Conservation (phyloP, 1,284 basidiomycete genomes). For the Cryptococcus wingfieldii region DNA sequence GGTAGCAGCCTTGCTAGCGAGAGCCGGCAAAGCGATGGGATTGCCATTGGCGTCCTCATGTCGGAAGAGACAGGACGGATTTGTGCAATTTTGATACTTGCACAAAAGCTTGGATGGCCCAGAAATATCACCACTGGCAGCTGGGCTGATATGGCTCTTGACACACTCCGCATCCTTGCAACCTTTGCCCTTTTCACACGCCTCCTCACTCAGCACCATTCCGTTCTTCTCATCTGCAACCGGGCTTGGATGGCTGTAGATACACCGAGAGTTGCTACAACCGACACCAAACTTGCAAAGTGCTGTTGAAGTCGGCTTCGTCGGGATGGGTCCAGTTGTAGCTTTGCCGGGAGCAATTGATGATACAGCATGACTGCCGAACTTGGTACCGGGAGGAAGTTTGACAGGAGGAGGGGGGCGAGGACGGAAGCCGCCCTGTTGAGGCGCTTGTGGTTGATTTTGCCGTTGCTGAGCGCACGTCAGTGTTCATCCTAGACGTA, state of each 20-base stretch:
- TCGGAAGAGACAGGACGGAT: slow-evolving; percentile 47
- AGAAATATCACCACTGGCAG: slow-evolving; percentile 54
- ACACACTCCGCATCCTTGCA: slow-evolving; percentile 89
- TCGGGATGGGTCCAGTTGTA: slow-evolving; percentile 40
- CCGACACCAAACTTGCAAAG: slow-evolving; percentile 86
- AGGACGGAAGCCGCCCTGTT: slow-evolving; percentile 3
- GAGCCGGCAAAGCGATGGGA: slow-evolving; percentile 45
- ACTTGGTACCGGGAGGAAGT: slow-evolving; percentile 34
- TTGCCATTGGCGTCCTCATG: slow-evolving; percentile 49
- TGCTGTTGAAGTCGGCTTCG: slow-evolving; percentile 47
- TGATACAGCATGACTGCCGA: slow-evolving; percentile 33
- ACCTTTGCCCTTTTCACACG: slow-evolving; percentile 70
- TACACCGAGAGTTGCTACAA: slow-evolving; percentile 80
- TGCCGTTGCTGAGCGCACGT: neutral
- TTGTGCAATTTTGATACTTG: slow-evolving; percentile 49
- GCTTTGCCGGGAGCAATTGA: slow-evolving; percentile 24
- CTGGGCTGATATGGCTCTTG: slow-evolving; percentile 81
- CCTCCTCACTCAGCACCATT: slow-evolving; percentile 84
- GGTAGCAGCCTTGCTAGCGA: slow-evolving; percentile 24
- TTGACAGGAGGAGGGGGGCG: slow-evolving; percentile 27
- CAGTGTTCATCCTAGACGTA: neutral
- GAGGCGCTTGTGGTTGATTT: slow-evolving; percentile 2
- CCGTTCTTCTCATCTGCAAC: slow-evolving; percentile 86
- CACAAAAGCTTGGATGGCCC: slow-evolving; percentile 45
- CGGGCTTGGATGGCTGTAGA: slow-evolving; percentile 85